Conservation (phyloP, 1,139 yeast genomes). For the Pichia sp. region DNA sequence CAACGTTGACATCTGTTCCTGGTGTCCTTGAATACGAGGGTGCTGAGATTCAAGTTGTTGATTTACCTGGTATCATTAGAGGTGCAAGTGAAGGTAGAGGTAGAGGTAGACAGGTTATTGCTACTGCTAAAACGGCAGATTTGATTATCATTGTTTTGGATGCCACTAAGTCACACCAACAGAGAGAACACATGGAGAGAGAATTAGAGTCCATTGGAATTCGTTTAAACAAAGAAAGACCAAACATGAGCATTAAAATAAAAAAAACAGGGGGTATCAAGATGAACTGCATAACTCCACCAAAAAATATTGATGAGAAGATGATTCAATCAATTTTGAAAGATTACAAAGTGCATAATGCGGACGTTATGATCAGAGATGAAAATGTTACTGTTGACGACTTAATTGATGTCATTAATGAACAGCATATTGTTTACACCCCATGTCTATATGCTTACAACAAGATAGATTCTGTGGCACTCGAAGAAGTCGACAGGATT, state of each 20-base stretch:
- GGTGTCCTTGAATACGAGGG: conserved; percentile 93
- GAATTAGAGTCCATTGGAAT: conserved; percentile 95
- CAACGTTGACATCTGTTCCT: conserved; percentile 94
- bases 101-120: conserved; percentile 93
- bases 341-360: conserved; percentile 87
- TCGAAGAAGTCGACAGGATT: conserved; percentile 88
- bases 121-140: conserved; percentile 94
- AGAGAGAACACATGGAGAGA: conserved; percentile 74
- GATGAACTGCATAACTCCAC: conserved; percentile 73
- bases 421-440: conserved; percentile 77
- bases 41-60: conserved; percentile 94
- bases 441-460: conserved; percentile 91
- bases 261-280: conserved; percentile 92
- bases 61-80: conserved; percentile 93
- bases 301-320: conserved; percentile 74
- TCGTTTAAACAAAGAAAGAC: conserved; percentile 71
- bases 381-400: conserved; percentile 89
- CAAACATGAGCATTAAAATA: conserved; percentile 70
- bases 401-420: conserved; percentile 86
- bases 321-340: conserved; percentile 68
- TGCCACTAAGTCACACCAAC: conserved; percentile 90
- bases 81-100: conserved; percentile 98
- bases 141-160: conserved; percentile 88
- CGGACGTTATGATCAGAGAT: conserved; percentile 86
- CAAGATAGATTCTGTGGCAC: conserved; percentile 89